These are phyloP conservation scores for Geotrichum klebahnii DNA, from an alignment of 1,139 yeast genomes.

Conservation along the genomic window DNA sequence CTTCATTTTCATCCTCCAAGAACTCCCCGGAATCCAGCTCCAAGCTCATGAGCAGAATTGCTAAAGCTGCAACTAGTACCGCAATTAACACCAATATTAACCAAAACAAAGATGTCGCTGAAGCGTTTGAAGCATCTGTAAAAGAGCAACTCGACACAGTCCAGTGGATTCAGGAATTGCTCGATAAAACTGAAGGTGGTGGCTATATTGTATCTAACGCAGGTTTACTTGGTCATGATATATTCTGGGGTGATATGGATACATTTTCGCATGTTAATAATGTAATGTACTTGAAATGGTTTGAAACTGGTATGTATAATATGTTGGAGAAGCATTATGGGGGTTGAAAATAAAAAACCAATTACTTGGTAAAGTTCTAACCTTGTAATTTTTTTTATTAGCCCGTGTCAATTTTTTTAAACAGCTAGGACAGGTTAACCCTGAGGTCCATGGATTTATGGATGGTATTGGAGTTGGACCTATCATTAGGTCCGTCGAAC, in stretches of 20 bases:
- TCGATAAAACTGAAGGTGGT: constrained; percentile 32
- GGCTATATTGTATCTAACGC: constrained; percentile 32
- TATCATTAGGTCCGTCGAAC: constrained; percentile 35
- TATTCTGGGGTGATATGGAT: constrained; percentile 39
- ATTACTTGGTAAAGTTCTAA: too few species aligned
- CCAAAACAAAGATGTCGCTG: not conserved
- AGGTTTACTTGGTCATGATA: constrained; percentile 30
- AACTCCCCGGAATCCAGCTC: not conserved
- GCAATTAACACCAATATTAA: not conserved
- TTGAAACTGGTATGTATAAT: constrained; percentile 30
- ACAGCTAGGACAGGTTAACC: constrained; percentile 16
- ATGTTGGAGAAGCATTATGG: not conserved
- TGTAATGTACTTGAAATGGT: constrained; percentile 38
- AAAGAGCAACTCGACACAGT: constrained; percentile 17
- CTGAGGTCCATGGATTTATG: constrained; percentile 31
- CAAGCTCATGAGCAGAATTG: not conserved
- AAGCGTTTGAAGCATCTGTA: not conserved
- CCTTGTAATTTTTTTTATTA: constrained; percentile 6
- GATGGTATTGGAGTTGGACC: constrained; percentile 34
- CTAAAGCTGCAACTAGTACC: not conserved
- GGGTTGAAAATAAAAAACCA: too few species aligned
- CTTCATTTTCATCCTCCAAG: not conserved
- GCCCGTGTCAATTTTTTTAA: constrained; percentile 36
- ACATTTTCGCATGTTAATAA: constrained; percentile 38
- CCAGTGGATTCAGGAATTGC: constrained; percentile 31